Conservation (phyloP, 345 rosid species). For the Aquilaria yunnanensis region DNA sequence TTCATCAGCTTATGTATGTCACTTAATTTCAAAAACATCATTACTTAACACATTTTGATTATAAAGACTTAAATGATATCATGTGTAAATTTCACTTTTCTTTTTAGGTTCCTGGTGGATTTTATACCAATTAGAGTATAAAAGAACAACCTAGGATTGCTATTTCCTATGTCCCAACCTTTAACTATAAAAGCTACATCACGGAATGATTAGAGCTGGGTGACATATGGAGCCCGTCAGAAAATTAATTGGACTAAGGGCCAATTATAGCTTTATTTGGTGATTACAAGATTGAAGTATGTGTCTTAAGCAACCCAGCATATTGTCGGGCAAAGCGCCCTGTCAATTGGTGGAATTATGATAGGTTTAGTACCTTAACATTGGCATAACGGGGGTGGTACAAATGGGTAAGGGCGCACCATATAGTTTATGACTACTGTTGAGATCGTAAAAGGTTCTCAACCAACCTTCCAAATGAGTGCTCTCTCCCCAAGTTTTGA, state of each 20-base stretch:
- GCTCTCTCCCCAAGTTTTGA: conserved; percentile 69
- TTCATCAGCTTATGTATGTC: conserved; percentile 76
- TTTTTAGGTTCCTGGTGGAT: conserved; percentile 69
- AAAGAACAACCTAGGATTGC: conserved; percentile 67
- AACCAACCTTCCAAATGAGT: conserved; percentile 61
- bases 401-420: conserved; percentile 77
- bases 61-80: not conserved
- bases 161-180: conserved; percentile 71
- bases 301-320: conserved; percentile 56
- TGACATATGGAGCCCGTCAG: conserved; percentile 70
- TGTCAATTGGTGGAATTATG: conserved; percentile 71
- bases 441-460: conserved; percentile 60
- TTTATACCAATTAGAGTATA: conserved; percentile 62
- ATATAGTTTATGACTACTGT: conserved; percentile 78
- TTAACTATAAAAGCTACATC: conserved; percentile 59
- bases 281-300: conserved; percentile 59
- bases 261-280: conserved; percentile 68
- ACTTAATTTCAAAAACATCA: no score
- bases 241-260: conserved; percentile 74
- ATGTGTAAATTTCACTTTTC: not conserved
- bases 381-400: conserved; percentile 57
- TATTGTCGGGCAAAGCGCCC: conserved; percentile 49
- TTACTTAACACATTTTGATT: no score
- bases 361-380: conserved; percentile 36
- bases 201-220: conserved; percentile 91